Evolutionary conservation across 2,329 filamentous ascomycete species (phyloP).

Genomic region (Cladorrhinum sp.): DNA sequence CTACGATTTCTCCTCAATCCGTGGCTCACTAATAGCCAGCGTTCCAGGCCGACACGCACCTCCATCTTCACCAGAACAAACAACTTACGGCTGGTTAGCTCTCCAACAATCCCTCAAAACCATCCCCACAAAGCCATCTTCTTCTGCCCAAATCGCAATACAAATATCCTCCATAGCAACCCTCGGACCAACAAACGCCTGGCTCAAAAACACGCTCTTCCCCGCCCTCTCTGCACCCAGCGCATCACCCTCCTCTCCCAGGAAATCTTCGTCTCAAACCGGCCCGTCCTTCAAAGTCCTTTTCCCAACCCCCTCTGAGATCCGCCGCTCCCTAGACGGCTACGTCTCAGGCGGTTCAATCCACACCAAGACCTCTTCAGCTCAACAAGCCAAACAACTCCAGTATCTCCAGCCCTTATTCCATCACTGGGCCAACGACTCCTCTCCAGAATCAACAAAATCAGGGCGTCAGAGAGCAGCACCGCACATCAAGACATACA

Average conservation of each 20-base stretch:
- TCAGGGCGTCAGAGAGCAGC: constrained; percentile 65
- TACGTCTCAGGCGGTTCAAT: constrained; percentile 77
- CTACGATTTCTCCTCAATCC: constrained; percentile 69
- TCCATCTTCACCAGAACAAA: constrained; percentile 33
- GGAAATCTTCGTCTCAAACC: neutral
- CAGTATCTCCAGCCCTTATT: constrained; percentile 67
- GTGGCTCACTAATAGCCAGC: constrained; percentile 72
- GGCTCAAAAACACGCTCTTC: constrained; percentile 67
- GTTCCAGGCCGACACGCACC: constrained; percentile 64
- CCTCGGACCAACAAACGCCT: constrained; percentile 65
- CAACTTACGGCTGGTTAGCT: constrained; percentile 74
- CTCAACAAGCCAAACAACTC: constrained; percentile 70
- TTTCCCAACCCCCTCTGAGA: constrained; percentile 77
- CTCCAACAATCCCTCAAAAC: constrained; percentile 57
- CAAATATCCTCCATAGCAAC: constrained; percentile 83
- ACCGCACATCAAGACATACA: constrained; percentile 88
- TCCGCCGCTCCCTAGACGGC: constrained; percentile 72
- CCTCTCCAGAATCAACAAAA: constrained; percentile 33
- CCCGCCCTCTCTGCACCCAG: constrained; percentile 35
- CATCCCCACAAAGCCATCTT: constrained; percentile 42
- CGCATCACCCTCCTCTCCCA: neutral
- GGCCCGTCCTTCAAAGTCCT: constrained; percentile 63
- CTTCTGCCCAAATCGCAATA: constrained; percentile 48
- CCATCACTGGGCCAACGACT: constrained; percentile 71
- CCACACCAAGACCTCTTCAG: constrained; percentile 71